Base-by-base conservation (phyloP, 2,329 filamentous ascomycete genomes). In the Aspergillus brunneoviolaceus region DNA sequence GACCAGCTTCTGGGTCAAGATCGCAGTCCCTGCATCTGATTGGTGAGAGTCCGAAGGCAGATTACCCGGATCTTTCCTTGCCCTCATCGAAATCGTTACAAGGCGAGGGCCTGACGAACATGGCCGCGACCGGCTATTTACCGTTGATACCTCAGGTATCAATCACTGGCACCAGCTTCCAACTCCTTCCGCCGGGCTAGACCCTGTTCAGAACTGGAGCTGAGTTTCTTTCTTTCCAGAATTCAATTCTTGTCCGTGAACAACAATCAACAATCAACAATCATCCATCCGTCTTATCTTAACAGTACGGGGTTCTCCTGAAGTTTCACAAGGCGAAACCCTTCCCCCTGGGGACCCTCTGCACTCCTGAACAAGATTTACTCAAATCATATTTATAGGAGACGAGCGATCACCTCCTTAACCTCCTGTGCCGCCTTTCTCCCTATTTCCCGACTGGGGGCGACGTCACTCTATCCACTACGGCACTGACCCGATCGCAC, bases 151-250 rank as follows among this genome's bases (percentile, higher is more conserved):
- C 39, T 45, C 39, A 45, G 39, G 39, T 45, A 16, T 45, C 39
- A 42, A 29, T 29, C 39, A 23, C 23, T 23, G 23, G 23, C 23
- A 23, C 23, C 23, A 45, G 39, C 39, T 45, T 45, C 12, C 33
- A 12, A 35, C 4, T 45, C 16, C 39, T 19, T 16, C 16, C 39
- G 39, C 39, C 39, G 14, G 39, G 39, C 39, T 16, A 45, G 39
- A 45, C 39, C 39, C 33, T 35, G 11, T 35, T 16, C 33, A 35
- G 33, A 35, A 4, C 16, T 45, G 5, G 5, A 45, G 39, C 14
- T 45, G 16, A 19, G 39, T 23, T 27, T 58, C 29, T 51, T 33
- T 57, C 48, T 23, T 54, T 54, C 51, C 33, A n/a, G 50, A 35
- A 33, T 52, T 14, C 9, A 52, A 45, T 45, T 45, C 39, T 7